phyloP scores from a whole-genome alignment of 176 grass and related monocot genomes.

The Oryza meyeriana region DNA sequence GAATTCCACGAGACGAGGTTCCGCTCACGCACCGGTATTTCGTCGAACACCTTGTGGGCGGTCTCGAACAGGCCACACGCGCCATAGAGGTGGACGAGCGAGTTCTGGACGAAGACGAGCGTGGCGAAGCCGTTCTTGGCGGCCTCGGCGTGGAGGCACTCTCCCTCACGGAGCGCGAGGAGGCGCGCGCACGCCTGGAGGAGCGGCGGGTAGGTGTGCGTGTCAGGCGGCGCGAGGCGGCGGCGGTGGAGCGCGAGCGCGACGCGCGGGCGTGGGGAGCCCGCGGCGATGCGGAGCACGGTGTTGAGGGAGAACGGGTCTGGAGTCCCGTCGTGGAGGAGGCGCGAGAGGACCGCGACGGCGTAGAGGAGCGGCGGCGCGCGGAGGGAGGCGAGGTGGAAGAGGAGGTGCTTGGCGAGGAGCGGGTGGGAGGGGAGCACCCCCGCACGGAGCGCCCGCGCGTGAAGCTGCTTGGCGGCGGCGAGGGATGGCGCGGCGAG shows the following conservation, averaged over 20 bases:
- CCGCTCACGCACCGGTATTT: conserved; percentile 43
- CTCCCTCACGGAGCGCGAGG: conserved; percentile 55
- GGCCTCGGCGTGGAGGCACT: conserved; percentile 58
- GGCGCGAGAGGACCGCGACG: conserved; percentile 46
- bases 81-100: conserved; percentile 62
- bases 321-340: conserved; percentile 24
- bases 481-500: conserved; percentile 43
- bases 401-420: conserved; percentile 76
- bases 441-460: conserved; percentile 54
- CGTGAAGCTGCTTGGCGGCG: conserved; percentile 68
- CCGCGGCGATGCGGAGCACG: conserved; percentile 68
- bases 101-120: conserved; percentile 76
- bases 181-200: conserved; percentile 82
- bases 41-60: conserved; percentile 73
- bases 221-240: conserved; percentile 55
- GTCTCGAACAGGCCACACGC: conserved; percentile 60
- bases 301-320: conserved; percentile 75
- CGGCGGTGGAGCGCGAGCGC: conserved; percentile 64
- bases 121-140: conserved; percentile 51
- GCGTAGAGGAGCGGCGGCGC: conserved; percentile 50
- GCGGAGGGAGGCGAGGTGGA: conserved; percentile 60
- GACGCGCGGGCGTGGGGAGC: conserved; percentile 35
- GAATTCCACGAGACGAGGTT: conserved; percentile 85
- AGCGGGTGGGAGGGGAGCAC: conserved; percentile 54
- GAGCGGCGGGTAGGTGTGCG: conserved; percentile 79